Percentiles rank a stretch among this genome's conserved stretches.
Evolutionary conservation across 768 basidiomycete genomes (phyloP).

Genomic region (Neoboletus magnificus): DNA sequence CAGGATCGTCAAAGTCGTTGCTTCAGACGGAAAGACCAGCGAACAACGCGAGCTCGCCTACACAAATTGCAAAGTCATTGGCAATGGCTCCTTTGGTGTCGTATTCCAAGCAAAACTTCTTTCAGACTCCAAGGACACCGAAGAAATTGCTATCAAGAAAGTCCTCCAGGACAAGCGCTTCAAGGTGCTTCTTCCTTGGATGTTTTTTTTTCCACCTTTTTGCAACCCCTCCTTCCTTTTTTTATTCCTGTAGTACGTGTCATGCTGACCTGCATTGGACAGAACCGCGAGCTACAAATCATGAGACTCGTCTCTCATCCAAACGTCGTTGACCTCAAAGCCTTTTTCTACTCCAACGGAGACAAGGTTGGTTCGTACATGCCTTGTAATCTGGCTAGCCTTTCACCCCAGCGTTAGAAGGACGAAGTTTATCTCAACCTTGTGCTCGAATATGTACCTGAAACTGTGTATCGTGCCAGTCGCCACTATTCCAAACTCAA

Average conservation of each 20-base stretch:
- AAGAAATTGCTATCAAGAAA: conserved; percentile 99
- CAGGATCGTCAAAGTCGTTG: conserved; percentile 92
- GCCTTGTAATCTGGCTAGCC: conserved; percentile 2
- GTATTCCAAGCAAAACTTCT: conserved; percentile 95
- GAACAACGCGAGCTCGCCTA: conserved; percentile 86
- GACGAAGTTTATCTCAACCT: conserved; percentile 99
- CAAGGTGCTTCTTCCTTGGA: conserved; percentile 65
- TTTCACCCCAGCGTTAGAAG: conserved; percentile 55
- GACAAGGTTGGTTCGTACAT: conserved; percentile 74
- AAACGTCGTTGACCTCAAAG: conserved; percentile 95
- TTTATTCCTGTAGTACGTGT: neutral
- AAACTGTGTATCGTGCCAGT: conserved; percentile 98
- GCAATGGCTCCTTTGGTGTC: conserved; percentile 98
- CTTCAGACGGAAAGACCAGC: conserved; percentile 91
- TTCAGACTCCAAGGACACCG: conserved; percentile 55
- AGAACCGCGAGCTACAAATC: conserved; percentile 99
- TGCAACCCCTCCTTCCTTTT: neutral
- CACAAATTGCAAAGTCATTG: conserved; percentile 97
- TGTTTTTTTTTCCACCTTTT: conserved; percentile 7
- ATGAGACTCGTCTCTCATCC: conserved; percentile 97
- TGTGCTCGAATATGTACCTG: conserved; percentile 98
- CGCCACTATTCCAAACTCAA: conserved; percentile 99
- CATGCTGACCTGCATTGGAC: conserved; percentile 17
- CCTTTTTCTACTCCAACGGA: conserved; percentile 99
- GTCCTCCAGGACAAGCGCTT: conserved; percentile 99